Base-by-base conservation (phyloP, 306 rosid species). In the Leucaena leucocephala region DNA sequence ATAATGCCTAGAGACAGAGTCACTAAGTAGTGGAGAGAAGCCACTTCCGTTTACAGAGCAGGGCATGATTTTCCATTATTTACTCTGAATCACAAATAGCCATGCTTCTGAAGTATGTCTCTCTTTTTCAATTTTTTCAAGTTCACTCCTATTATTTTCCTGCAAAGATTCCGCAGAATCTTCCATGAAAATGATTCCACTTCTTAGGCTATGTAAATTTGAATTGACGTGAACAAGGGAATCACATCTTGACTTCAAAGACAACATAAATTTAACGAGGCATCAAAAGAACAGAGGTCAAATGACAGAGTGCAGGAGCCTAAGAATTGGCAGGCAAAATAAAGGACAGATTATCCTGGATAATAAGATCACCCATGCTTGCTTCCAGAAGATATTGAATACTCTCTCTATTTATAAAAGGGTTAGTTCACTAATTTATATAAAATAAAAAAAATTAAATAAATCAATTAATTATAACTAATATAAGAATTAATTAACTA, bases 111-210 rank as follows among this genome's bases (percentile, higher is more conserved):
- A 69, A 44, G 33, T 7, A 68, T 49, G 14, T 12, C 74, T 7
- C 17, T 46, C 5, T 13, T 14, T 48, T 14, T 11, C 87, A 80
- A 81, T 54, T 86, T 87, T 83, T 74, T 83, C 82, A 57, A 86
- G 82, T 59, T 86, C 89, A 50, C 77, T 83, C 81, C 61, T 83
- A 70, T 86, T 77, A 27, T 81, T 81, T 78, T 86, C 81, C 85
- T 81, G 87, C 78, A 78, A 70, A 75, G 9, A 77, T 69, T 80
- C 59, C 7, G 61, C 61, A 77, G 59, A 22, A 68, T 68, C 61
- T 36, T 78, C 72, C 71, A 68, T 39, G 49, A 81, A 46, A 71
- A 59, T 55, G 61, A 48, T 38, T 64, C 77, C 58, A 34, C 46
- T 21, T 45, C 38, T 48, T 19, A 48, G 33, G 34, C 44, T 64